These are phyloP conservation scores for Uncinocarpus reesii DNA, from an alignment of 2,329 filamentous ascomycete species.

Conservation along the genomic window DNA sequence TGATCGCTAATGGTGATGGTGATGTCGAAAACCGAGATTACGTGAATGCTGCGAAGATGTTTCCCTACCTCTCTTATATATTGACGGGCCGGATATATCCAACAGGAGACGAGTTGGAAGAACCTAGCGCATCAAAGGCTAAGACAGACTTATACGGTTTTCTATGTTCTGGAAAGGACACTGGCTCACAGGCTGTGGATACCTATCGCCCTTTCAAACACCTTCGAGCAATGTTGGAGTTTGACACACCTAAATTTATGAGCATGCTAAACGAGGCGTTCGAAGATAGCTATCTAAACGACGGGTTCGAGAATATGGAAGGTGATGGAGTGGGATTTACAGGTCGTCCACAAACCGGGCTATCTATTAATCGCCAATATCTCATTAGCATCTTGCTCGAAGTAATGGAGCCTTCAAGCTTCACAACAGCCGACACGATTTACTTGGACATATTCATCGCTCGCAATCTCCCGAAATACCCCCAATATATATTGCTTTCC, in stretches of 20 bases:
- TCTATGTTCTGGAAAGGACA: conserved; percentile 64
- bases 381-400: conserved; percentile 83
- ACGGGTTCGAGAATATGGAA: conserved; percentile 56
- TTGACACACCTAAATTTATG: conserved; percentile 83
- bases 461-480: conserved; percentile 89
- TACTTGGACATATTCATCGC: conserved; percentile 99
- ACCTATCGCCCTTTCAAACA: conserved; percentile 73
- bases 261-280: conserved; percentile 96
- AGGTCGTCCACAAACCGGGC: conserved; percentile 49
- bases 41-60: conserved; percentile 72
- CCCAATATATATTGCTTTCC: conserved; percentile 84
- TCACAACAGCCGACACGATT: conserved; percentile 70
- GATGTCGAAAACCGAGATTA: conserved; percentile 47
- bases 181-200: conserved; percentile 43
- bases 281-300: conserved; percentile 86
- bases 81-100: conserved; percentile 88
- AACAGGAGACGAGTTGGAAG: conserved; percentile 63
- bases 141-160: conserved; percentile 90
- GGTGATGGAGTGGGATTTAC: conserved; percentile 45
- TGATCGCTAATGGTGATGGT: conserved; percentile 36
- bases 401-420: conserved; percentile 62
- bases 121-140: conserved; percentile 60
- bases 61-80: conserved; percentile 85
- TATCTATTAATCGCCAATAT: conserved; percentile 80
- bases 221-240: conserved; percentile 70